Conservation (phyloP, 352 stramenopile species). For the Globisporangium recalcitrans region DNA sequence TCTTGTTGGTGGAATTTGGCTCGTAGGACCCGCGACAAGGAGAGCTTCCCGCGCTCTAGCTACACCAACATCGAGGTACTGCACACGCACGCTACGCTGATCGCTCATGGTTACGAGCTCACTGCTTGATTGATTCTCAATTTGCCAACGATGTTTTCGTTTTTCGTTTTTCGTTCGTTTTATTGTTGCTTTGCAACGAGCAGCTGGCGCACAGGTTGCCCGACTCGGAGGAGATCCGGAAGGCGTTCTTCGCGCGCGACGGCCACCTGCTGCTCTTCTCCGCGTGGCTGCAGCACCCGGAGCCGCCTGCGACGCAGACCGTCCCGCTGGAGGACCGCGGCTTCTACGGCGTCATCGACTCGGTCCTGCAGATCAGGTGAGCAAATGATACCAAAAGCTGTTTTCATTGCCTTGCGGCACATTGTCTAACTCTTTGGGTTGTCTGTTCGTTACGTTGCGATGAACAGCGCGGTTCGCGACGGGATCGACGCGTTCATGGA, state of each 20-base stretch:
- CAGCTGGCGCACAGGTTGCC: slow-evolving; percentile 28
- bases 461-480: slow-evolving; percentile 42
- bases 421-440: slow-evolving; percentile 6
- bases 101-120: neutral
- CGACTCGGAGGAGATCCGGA: slow-evolving; percentile 20
- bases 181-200: neutral
- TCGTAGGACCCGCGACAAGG: slow-evolving; percentile 62
- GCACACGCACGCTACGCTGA: neutral
- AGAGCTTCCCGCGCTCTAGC: slow-evolving; percentile 73
- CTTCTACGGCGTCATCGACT: slow-evolving; percentile 73
- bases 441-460: neutral
- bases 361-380: slow-evolving; percentile 69
- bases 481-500: slow-evolving; percentile 71
- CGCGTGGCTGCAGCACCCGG: slow-evolving; percentile 67
- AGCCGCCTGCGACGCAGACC: slow-evolving; percentile 62
- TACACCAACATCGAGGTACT: slow-evolving; percentile 72
- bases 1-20: neutral
- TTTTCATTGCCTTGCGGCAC: neutral
- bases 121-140: neutral
- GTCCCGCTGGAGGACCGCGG: slow-evolving; percentile 56
- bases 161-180: too few species aligned
- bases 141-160: neutral
- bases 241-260: slow-evolving; percentile 41
- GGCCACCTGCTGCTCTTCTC: slow-evolving; percentile 66
- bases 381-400: neutral